Conservation (phyloP, 768 basidiomycete species). For the Leccinum disarticulatum region DNA sequence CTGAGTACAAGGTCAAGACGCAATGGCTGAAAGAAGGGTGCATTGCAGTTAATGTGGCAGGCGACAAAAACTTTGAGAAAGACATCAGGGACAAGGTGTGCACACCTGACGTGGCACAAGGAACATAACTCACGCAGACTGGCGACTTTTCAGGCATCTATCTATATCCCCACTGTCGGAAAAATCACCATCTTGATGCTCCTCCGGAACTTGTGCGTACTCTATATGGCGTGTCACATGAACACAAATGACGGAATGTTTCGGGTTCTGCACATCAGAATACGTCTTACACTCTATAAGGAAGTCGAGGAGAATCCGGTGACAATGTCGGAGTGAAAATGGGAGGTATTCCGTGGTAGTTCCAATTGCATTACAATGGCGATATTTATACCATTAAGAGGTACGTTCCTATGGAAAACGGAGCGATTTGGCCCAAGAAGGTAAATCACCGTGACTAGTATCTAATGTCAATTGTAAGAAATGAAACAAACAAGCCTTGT, state of each 20-base stretch:
- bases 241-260: slow-evolving; percentile 4
- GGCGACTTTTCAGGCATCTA: slow-evolving; percentile 56
- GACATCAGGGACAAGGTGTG: slow-evolving; percentile 88
- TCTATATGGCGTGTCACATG: slow-evolving; percentile 1
- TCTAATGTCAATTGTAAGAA: slow-evolving; percentile 18
- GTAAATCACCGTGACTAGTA: slow-evolving; percentile 12
- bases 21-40: slow-evolving; percentile 91
- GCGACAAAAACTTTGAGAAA: slow-evolving; percentile 95
- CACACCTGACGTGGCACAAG: not conserved
- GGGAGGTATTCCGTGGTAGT: slow-evolving; percentile 9
- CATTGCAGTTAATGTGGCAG: slow-evolving; percentile 88
- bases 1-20: slow-evolving; percentile 86
- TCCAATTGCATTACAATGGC: slow-evolving; percentile 28
- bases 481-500: slow-evolving; percentile 19
- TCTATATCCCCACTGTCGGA: slow-evolving; percentile 96
- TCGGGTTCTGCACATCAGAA: slow-evolving; percentile 14
- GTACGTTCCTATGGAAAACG: slow-evolving; percentile 28
- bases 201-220: slow-evolving; percentile 85
- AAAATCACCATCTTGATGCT: slow-evolving; percentile 98
- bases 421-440: slow-evolving; percentile 13
- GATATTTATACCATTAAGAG: slow-evolving; percentile 35
- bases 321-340: slow-evolving; percentile 10
- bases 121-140: slow-evolving; percentile 12
- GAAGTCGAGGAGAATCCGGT: slow-evolving; percentile 4
- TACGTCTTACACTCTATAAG: slow-evolving; percentile 32